Conservation (phyloP, 2,329 filamentous ascomycete species). For the Zymoseptoria tritici region DNA sequence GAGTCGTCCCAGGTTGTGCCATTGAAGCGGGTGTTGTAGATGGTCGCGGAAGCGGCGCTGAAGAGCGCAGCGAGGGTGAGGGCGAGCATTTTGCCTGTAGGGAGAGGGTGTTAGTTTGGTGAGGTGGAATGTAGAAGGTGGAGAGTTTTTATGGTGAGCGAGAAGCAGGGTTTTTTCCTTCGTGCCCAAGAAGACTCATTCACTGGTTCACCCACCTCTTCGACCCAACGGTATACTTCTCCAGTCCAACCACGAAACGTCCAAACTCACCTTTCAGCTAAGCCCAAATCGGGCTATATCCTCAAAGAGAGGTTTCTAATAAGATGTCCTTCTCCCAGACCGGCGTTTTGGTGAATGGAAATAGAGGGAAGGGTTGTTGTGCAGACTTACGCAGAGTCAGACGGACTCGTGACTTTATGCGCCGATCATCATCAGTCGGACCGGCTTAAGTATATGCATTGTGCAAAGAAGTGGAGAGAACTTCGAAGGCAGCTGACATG, state of each 20-base stretch:
- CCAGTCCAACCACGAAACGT: neutral
- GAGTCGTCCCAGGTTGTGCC: constrained; percentile 53
- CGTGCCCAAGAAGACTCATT: neutral
- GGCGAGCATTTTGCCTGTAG: neutral
- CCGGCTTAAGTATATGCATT: neutral
- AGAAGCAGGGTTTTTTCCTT: neutral
- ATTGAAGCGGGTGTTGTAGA: constrained; percentile 45
- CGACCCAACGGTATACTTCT: neutral
- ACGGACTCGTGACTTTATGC: neutral
- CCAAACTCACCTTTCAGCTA: neutral
- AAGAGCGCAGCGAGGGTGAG: neutral
- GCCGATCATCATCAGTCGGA: neutral
- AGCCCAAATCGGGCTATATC: neutral
- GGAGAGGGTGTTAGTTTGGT: neutral
- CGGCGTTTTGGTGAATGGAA: neutral
- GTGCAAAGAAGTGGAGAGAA: neutral
- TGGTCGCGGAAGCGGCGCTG: constrained; percentile 6
- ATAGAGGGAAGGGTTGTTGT: too few species aligned
- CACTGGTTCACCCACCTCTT: neutral
- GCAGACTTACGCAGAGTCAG: neutral
- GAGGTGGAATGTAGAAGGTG: too few species aligned
- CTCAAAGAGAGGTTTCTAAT: neutral
- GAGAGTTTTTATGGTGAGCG: too few species aligned
- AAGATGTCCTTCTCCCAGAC: neutral
- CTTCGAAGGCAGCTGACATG: neutral